Percentiles rank a stretch among this genome's conserved stretches.
These are phyloP conservation scores for Lachancea meyersii DNA, from an alignment of 805 yeast species.

Conservation along the genomic window DNA sequence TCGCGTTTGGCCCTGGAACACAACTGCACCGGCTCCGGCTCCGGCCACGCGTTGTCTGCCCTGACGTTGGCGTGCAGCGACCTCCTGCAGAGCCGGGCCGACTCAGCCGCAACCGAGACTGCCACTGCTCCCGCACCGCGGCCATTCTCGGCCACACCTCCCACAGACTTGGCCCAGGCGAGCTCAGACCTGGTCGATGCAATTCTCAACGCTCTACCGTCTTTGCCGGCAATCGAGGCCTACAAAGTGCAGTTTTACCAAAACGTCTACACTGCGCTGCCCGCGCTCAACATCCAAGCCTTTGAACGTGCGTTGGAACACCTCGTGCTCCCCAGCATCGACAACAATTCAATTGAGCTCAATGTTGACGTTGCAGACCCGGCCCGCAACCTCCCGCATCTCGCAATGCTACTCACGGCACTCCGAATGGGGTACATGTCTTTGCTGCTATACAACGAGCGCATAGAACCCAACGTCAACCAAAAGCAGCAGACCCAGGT, in stretches of 20 bases:
- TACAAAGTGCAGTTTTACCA: conserved; percentile 29
- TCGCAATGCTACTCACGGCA: conserved; percentile 4
- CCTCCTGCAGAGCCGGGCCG: too few species aligned
- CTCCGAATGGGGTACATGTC: conserved; percentile 8
- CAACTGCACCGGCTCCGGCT: too few species aligned
- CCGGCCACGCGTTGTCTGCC: too few species aligned
- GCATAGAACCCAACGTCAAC: conserved; percentile 1
- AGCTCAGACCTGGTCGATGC: not conserved
- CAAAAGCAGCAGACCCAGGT: not conserved
- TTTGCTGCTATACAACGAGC: conserved; percentile 2
- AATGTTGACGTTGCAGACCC: conserved; percentile 1
- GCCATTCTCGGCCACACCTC: too few species aligned
- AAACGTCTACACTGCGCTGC: conserved; percentile 24
- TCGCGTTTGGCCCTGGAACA: conserved; percentile 9
- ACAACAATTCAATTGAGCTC: conserved; percentile 11
- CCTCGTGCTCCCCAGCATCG: conserved; percentile 12
- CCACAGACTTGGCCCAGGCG: not conserved
- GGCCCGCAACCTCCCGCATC: not conserved
- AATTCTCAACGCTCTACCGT: conserved; percentile 23
- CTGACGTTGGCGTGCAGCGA: too few species aligned
- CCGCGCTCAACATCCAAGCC: conserved; percentile 24
- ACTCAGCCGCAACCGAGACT: too few species aligned
- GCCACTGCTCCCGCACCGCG: too few species aligned
- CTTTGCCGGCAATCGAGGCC: conserved; percentile 19
- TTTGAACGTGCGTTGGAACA: conserved; percentile 28